Percentiles rank a stretch among this genome's conserved stretches.
Conservation (phyloP, 1,284 basidiomycete genomes). For the Microbotryum lychnidis-dioicae region DNA sequence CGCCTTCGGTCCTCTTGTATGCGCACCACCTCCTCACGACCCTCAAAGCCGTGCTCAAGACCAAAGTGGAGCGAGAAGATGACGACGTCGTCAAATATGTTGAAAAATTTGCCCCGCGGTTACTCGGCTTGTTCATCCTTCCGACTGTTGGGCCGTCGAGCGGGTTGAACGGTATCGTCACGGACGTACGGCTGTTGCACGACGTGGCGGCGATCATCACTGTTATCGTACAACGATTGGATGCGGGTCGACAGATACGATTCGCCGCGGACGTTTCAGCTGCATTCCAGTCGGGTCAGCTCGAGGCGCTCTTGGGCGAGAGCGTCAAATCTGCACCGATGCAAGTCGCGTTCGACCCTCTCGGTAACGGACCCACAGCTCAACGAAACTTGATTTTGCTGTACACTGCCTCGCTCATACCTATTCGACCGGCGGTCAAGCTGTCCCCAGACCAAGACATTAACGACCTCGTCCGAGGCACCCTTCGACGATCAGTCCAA, state of each 20-base stretch:
- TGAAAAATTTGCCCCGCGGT: conserved; percentile 58
- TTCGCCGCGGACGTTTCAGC: conserved; percentile 51
- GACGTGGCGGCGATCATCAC: conserved; percentile 59
- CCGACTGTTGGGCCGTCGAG: conserved; percentile 33
- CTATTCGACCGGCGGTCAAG: conserved; percentile 44
- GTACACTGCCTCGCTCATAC: conserved; percentile 15
- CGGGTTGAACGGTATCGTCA: conserved; percentile 38
- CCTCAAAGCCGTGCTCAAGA: conserved; percentile 54
- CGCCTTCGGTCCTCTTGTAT: conserved; percentile 51
- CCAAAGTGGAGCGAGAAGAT: conserved; percentile 58
- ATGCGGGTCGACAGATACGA: conserved; percentile 53
- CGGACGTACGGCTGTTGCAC: conserved; percentile 58
- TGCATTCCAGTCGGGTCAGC: conserved; percentile 55
- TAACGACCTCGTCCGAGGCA: conserved; percentile 41
- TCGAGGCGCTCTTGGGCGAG: conserved; percentile 39
- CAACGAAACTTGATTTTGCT: conserved; percentile 11
- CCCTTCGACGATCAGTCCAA: conserved; percentile 46
- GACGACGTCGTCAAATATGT: conserved; percentile 68
- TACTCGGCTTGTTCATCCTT: conserved; percentile 63
- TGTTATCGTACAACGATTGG: conserved; percentile 51
- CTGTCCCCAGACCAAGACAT: conserved; percentile 47
- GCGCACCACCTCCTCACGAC: conserved; percentile 70
- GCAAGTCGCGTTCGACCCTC: conserved; percentile 39
- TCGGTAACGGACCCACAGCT: conserved; percentile 30
- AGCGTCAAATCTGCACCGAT: too few relatives aligned